Conservation (phyloP, 192 early-diverging fungal genomes). For the Cladochytrium replicatum region DNA sequence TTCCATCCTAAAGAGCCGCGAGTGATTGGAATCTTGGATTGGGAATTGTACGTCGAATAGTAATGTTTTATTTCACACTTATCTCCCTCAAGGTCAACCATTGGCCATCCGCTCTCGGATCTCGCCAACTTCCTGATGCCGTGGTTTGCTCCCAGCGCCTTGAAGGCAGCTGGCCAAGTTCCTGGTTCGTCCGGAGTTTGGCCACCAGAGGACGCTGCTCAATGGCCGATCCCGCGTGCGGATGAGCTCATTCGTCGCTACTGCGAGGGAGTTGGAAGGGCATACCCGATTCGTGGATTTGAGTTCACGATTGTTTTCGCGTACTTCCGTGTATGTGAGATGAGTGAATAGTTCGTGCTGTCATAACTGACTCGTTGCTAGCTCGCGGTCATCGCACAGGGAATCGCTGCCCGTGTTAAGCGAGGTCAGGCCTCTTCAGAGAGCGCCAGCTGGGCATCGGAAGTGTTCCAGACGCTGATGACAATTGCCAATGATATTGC, state of each 20-base stretch:
- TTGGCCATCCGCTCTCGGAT: conserved; percentile 86
- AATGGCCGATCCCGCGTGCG: conserved; percentile 46
- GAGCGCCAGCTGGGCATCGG: conserved; percentile 17
- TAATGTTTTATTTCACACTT: background rate
- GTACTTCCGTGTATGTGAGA: conserved; percentile 62
- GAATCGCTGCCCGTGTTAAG: conserved; percentile 79
- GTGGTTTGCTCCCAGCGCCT: conserved; percentile 43
- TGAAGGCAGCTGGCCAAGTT: background rate
- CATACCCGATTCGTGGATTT: conserved; percentile 71
- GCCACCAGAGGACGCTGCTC: conserved; percentile 10
- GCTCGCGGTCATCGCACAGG: conserved; percentile 73
- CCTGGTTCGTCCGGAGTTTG: conserved; percentile 4
- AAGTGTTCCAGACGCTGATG: conserved; percentile 18
- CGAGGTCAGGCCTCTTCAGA: conserved; percentile 77
- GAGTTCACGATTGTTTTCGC: conserved; percentile 77
- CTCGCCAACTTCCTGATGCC: conserved; percentile 76
- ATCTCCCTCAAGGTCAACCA: conserved; percentile 48
- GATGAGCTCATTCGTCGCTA: conserved; percentile 63
- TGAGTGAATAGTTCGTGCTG: background rate
- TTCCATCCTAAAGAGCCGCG: conserved; percentile 65
- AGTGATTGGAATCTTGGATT: conserved; percentile 85
- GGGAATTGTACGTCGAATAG: conserved; percentile 57
- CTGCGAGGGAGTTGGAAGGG: conserved; percentile 45
- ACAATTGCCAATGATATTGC: conserved; percentile 51
- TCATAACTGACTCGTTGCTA: too few species aligned